Evolutionary conservation across 2,329 filamentous ascomycete genomes (phyloP).

Genomic region (Cryphonectria parasitica): DNA sequence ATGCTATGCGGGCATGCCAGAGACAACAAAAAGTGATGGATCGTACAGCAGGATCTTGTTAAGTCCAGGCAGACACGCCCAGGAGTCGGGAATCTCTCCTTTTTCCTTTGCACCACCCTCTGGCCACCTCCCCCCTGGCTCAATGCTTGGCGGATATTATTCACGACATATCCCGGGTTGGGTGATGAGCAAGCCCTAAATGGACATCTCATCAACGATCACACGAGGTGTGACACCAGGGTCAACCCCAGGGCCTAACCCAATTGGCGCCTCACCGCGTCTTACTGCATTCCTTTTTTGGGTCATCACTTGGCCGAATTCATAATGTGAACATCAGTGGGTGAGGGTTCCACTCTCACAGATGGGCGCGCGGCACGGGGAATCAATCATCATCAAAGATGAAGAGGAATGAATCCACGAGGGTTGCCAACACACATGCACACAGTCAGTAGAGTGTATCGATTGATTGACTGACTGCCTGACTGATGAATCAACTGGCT

Average conservation of each 20-base stretch:
- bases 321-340: background rate
- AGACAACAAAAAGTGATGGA: background rate
- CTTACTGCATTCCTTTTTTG: background rate
- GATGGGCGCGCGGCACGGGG: no score
- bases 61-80: slow-evolving; percentile 1
- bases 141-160: slow-evolving; percentile 3
- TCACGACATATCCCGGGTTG: background rate
- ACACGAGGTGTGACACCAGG: slow-evolving; percentile 8
- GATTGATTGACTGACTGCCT: no score
- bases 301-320: slow-evolving; percentile 1
- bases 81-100: background rate
- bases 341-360: background rate
- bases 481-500: no score
- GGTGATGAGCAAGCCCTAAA: background rate
- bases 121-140: background rate
- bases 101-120: background rate
- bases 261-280: background rate
- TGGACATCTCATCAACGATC: slow-evolving; percentile 4
- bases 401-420: background rate
- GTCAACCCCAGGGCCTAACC: background rate
- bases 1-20: background rate
- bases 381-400: background rate
- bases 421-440: background rate
- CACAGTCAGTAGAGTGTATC: background rate
- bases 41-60: background rate